These are phyloP conservation scores for Hibiscus mutabilis DNA, from an alignment of 345 rosid species.

Conservation along the genomic window DNA sequence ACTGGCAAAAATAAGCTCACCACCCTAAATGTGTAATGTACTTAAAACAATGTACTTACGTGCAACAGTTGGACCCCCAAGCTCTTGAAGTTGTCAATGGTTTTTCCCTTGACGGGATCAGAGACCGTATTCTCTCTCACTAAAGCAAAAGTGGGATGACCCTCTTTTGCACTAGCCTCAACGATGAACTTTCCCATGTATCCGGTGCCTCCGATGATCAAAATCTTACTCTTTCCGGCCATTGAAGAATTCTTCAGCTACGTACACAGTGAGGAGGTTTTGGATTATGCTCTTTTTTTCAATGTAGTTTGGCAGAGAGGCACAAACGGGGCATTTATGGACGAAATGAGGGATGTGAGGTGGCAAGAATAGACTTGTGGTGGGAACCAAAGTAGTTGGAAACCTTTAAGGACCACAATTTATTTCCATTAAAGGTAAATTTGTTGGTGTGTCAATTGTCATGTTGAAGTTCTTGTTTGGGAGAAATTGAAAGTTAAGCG, in stretches of 20 bases:
- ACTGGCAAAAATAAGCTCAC: background rate
- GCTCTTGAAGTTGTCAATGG: constrained; percentile 42
- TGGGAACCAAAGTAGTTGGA: background rate
- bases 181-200: constrained; percentile 66
- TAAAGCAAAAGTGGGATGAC: constrained; percentile 56
- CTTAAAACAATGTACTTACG: constrained; percentile 25
- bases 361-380: constrained; percentile 2
- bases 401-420: background rate
- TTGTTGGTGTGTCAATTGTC: too few species aligned
- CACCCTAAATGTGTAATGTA: background rate
- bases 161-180: constrained; percentile 48
- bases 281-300: background rate
- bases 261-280: background rate
- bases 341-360: background rate
- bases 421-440: too few species aligned
- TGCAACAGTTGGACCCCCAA: constrained; percentile 50
- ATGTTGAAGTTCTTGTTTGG: background rate
- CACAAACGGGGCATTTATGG: constrained; percentile 6
- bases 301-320: too few species aligned
- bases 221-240: constrained; percentile 60
- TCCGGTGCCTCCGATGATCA: constrained; percentile 76
- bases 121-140: constrained; percentile 48
- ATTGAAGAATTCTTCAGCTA: constrained; percentile 14
- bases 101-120: constrained; percentile 47
- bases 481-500: too few species aligned